phyloP scores from a whole-genome alignment of 179 eudicot genomes.

The Silene noctiflora region DNA sequence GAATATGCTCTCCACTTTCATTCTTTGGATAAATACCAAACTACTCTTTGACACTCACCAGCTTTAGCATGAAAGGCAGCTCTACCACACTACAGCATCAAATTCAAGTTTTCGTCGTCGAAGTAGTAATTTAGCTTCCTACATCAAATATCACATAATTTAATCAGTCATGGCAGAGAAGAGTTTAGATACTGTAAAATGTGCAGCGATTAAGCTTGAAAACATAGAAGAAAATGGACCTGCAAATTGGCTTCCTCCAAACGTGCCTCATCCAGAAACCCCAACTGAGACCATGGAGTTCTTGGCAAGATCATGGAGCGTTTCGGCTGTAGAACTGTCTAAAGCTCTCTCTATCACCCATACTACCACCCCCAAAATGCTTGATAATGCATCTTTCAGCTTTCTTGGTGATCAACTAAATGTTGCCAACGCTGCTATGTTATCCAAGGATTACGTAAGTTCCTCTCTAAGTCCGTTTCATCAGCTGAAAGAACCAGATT shows the following conservation, averaged over 20 bases:
- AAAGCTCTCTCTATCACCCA: slow-evolving; percentile 60
- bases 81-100: not conserved
- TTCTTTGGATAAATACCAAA: slow-evolving; percentile 10
- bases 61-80: slow-evolving; percentile 14
- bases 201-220: slow-evolving; percentile 40
- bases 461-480: not conserved
- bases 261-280: slow-evolving; percentile 72
- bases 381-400: slow-evolving; percentile 30
- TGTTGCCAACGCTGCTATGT: slow-evolving; percentile 22
- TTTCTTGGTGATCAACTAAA: slow-evolving; percentile 32
- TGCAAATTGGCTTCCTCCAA: slow-evolving; percentile 49
- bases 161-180: slow-evolving; percentile 20
- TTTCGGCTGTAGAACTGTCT: slow-evolving; percentile 73
- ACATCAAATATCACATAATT: no score
- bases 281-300: slow-evolving; percentile 94
- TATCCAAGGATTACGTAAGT: slow-evolving; percentile 42
- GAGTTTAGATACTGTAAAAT: slow-evolving; percentile 30
- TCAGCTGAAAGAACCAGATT: slow-evolving; percentile 9
- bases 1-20: slow-evolving; percentile 12
- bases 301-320: slow-evolving; percentile 87
- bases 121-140: not conserved
- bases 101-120: not conserved
- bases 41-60: slow-evolving; percentile 13
- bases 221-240: slow-evolving; percentile 65
- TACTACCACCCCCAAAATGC: slow-evolving; percentile 16